Conservation (phyloP, 306 rosid species). For the Hippophae gyantsensis region DNA sequence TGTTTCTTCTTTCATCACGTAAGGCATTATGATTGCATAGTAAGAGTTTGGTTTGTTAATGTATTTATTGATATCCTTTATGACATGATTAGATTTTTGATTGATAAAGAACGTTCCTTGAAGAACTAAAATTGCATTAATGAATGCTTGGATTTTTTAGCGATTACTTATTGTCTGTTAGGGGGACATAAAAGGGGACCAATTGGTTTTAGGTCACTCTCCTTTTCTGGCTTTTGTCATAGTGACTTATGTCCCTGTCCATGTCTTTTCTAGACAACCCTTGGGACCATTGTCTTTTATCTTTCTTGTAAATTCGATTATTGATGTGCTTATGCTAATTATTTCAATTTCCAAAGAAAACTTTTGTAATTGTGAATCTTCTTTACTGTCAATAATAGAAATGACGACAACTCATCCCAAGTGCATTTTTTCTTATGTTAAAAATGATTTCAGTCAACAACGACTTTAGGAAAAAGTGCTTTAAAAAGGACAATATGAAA, state of each 20-base stretch:
- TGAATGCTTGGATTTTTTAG: slow-evolving; percentile 56
- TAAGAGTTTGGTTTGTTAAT: not conserved
- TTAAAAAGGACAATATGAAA: too few relatives aligned
- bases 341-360: slow-evolving; percentile 34
- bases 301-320: slow-evolving; percentile 12
- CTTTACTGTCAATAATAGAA: slow-evolving; percentile 21
- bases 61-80: slow-evolving; percentile 9
- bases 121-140: slow-evolving; percentile 36
- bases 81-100: slow-evolving; percentile 3
- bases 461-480: too few relatives aligned
- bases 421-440: too few relatives aligned
- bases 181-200: slow-evolving; percentile 62
- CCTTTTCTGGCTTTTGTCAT: slow-evolving; percentile 59
- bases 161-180: slow-evolving; percentile 41
- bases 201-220: slow-evolving; percentile 59
- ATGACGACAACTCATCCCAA: slow-evolving; percentile 31
- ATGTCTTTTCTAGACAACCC: slow-evolving; percentile 60
- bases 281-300: slow-evolving; percentile 59
- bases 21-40: not conserved
- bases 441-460: too few relatives aligned
- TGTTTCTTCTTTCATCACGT: not conserved
- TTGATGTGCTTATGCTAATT: slow-evolving; percentile 2
- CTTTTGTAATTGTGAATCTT: slow-evolving; percentile 21
- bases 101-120: slow-evolving; percentile 45
- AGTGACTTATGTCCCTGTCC: slow-evolving; percentile 41